phyloP scores from a whole-genome alignment of 805 yeast species.

The Lachancea sp. region DNA sequence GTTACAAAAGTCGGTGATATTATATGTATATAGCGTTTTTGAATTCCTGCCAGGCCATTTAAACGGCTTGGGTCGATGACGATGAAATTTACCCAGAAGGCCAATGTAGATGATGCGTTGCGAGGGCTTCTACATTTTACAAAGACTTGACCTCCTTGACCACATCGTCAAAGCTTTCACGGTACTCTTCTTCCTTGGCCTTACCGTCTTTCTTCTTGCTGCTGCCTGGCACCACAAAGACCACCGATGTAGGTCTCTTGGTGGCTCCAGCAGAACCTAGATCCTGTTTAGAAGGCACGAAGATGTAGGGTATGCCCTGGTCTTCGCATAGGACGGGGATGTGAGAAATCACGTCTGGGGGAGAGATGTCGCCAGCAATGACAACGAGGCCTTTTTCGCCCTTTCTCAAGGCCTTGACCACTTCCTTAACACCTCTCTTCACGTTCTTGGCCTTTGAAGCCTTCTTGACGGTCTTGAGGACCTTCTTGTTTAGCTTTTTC shows the following conservation, averaged over 20 bases:
- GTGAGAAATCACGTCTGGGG: constrained; percentile 94
- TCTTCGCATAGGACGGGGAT: constrained; percentile 98
- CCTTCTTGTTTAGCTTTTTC: constrained; percentile 91
- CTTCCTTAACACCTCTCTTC: constrained; percentile 98
- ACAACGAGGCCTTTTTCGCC: constrained; percentile 96
- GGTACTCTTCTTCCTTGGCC: constrained; percentile 76
- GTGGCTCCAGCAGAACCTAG: constrained; percentile 98
- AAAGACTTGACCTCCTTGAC: constrained; percentile 70
- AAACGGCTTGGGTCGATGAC: neutral
- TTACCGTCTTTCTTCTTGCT: constrained; percentile 70
- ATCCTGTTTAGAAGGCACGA: constrained; percentile 96
- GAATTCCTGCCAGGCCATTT: neutral
- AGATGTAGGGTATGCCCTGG: constrained; percentile 79
- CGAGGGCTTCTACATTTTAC: constrained; percentile 10
- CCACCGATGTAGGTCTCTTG: constrained; percentile 97
- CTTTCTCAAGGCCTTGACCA: constrained; percentile 93
- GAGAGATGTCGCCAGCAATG: constrained; percentile 97
- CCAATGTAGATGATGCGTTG: neutral
- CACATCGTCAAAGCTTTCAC: constrained; percentile 86
- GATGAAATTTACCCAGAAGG: neutral
- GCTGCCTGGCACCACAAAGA: constrained; percentile 95
- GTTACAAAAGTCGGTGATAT: constrained; percentile 5
- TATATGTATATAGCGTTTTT: neutral
- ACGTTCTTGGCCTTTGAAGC: constrained; percentile 98
- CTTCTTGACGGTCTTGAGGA: constrained; percentile 90